Conservation (phyloP, 2,329 filamentous ascomycete species). For the Aureobasidium sp. region DNA sequence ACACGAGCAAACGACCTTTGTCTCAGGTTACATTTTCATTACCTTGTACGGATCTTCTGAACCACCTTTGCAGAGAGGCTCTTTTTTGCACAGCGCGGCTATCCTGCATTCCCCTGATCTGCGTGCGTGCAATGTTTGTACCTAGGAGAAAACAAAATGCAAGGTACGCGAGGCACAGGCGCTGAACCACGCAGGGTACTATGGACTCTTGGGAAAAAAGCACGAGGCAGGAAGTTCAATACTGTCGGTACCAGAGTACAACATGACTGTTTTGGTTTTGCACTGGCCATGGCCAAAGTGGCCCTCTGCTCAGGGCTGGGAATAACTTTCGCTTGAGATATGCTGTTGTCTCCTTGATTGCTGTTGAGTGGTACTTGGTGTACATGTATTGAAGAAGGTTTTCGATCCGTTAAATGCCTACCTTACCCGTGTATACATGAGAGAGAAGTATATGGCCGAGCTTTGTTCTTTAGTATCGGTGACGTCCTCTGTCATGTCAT, state of each 20-base stretch:
- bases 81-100: not conserved
- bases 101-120: not conserved
- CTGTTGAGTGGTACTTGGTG: too few relatives aligned
- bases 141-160: not conserved
- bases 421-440: not conserved
- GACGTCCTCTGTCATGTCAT: not conserved
- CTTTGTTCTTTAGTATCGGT: not conserved
- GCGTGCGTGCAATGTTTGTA: not conserved
- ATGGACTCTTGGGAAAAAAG: not conserved
- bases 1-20: too few relatives aligned
- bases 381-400: too few relatives aligned
- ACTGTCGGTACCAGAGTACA: not conserved
- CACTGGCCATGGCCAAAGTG: not conserved
- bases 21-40: too few relatives aligned
- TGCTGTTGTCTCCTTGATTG: not conserved
- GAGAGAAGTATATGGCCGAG: not conserved
- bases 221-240: not conserved
- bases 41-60: not conserved
- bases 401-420: not conserved
- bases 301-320: not conserved
- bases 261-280: not conserved
- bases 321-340: too few relatives aligned
- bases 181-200: not conserved
- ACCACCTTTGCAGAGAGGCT: not conserved
- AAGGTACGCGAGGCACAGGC: not conserved